A percentile compares a stretch with the other conserved stretches of the same genome.
These are phyloP conservation scores for Abelmoschus esculentus DNA, from an alignment of 345 rosid species.

Conservation along the genomic window DNA sequence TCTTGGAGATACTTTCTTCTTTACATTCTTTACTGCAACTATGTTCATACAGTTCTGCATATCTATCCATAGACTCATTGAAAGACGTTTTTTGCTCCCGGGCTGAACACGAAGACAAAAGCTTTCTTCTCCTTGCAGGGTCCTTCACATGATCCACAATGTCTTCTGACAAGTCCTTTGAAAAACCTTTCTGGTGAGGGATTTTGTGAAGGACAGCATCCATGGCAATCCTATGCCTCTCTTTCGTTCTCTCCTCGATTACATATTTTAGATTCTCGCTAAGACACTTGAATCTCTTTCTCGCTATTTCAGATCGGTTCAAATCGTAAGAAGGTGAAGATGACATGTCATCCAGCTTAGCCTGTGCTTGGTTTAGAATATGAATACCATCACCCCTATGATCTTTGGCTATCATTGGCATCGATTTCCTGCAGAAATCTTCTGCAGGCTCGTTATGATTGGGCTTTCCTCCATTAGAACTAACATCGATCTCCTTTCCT, in stretches of 20 bases:
- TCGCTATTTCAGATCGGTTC: constrained; percentile 34
- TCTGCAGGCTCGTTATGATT: neutral
- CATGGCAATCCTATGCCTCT: constrained; percentile 64
- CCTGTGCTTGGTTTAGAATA: neutral
- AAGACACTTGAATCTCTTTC: constrained; percentile 56
- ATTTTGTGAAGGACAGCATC: constrained; percentile 77
- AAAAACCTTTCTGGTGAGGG: constrained; percentile 47
- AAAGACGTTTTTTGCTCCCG: constrained; percentile 44
- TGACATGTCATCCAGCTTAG: constrained; percentile 14
- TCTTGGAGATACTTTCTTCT: constrained; percentile 21
- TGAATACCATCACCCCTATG: constrained; percentile 4
- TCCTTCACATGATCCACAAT: constrained; percentile 28
- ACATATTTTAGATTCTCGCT: constrained; percentile 61
- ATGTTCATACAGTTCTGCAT: neutral
- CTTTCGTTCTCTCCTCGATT: constrained; percentile 47
- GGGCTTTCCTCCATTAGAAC: neutral
- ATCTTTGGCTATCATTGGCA: constrained; percentile 27
- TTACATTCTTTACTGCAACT: constrained; percentile 36
- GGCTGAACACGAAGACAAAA: constrained; percentile 2
- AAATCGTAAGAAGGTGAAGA: constrained; percentile 6
- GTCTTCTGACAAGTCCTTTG: constrained; percentile 44
- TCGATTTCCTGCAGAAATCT: constrained; percentile 1
- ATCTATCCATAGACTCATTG: constrained; percentile 32
- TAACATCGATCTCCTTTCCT: neutral
- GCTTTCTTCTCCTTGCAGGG: constrained; percentile 5